These are phyloP conservation scores for Fusarium verrucosum DNA, from an alignment of 2,329 filamentous ascomycete species.

Conservation along the genomic window DNA sequence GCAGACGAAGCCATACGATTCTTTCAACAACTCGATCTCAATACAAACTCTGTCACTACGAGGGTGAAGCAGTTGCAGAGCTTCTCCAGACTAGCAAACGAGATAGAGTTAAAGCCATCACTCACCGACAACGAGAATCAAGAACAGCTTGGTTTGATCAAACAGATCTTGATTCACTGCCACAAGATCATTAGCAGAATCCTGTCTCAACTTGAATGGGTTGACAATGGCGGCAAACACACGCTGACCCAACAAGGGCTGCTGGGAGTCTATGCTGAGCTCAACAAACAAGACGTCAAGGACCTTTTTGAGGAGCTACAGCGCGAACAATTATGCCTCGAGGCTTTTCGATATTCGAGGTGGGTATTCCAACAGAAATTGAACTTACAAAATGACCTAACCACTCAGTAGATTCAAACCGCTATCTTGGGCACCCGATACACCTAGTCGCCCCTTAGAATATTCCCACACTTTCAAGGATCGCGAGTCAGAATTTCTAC, in stretches of 20 bases:
- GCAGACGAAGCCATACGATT: conserved; percentile 7
- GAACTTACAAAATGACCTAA: not conserved
- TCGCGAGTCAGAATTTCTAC: not conserved
- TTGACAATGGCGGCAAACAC: not conserved
- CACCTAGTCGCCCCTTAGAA: not conserved
- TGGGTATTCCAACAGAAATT: not conserved
- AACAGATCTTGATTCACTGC: not conserved
- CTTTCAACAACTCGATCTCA: not conserved
- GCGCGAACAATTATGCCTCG: not conserved
- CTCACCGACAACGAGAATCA: not conserved
- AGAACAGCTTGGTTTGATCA: not conserved
- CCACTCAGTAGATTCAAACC: not conserved
- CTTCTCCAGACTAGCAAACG: not conserved
- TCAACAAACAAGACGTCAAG: not conserved
- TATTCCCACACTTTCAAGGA: not conserved
- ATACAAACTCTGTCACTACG: not conserved
- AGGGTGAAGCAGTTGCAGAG: not conserved
- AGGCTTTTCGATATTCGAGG: not conserved
- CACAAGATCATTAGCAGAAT: not conserved
- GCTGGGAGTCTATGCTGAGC: not conserved
- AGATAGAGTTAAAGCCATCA: not conserved
- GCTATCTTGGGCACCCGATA: not conserved
- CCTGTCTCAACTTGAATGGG: not conserved
- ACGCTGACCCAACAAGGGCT: not conserved
- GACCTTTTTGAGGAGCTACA: not conserved